Conservation (phyloP, 208 protist genomes). For the Leishmania tarentolae region DNA sequence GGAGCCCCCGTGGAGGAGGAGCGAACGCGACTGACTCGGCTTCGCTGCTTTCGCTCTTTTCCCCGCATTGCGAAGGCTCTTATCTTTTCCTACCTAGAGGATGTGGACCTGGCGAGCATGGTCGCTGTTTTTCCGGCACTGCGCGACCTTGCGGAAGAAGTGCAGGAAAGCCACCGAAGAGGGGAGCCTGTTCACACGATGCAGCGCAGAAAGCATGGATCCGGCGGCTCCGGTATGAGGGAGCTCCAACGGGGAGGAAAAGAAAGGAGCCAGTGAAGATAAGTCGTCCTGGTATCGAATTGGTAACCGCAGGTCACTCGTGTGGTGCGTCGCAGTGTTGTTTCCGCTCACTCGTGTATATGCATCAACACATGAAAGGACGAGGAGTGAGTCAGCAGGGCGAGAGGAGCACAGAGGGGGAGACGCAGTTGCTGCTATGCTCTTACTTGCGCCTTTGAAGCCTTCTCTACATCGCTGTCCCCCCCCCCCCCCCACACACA, state of each 20-base stretch:
- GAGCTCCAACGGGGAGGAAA: background rate
- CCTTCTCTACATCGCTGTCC: background rate
- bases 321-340: background rate
- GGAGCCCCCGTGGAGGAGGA: constrained; percentile 28
- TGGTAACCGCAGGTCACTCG: background rate
- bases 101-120: constrained; percentile 39
- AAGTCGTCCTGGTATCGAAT: background rate
- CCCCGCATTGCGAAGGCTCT: constrained; percentile 51
- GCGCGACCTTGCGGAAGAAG: constrained; percentile 39
- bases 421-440: background rate
- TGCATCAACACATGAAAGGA: background rate
- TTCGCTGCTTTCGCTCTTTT: constrained; percentile 63
- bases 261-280: background rate
- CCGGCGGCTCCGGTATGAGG: background rate
- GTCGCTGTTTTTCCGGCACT: constrained; percentile 53
- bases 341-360: background rate
- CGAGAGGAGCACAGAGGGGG: background rate
- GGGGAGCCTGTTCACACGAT: constrained; percentile 29
- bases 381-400: background rate
- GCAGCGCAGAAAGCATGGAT: constrained; percentile 13
- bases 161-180: constrained; percentile 30
- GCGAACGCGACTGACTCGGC: constrained; percentile 25
- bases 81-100: constrained; percentile 54
- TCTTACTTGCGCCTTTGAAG: background rate
- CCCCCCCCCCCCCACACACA: background rate